phyloP scores from a whole-genome alignment of 371 early-diverging fungal species.

The Mycotypha africana region DNA sequence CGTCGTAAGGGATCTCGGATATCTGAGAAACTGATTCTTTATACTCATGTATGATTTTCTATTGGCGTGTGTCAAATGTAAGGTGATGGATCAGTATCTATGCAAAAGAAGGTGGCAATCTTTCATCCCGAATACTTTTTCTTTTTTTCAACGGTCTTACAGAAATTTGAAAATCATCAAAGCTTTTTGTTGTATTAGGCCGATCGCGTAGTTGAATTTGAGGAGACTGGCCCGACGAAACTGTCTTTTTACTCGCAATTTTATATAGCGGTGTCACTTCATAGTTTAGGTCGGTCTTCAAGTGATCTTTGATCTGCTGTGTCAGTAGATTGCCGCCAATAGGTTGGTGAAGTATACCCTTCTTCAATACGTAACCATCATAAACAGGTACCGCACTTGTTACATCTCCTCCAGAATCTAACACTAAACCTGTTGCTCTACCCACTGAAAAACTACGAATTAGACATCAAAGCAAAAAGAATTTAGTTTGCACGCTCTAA shows the following conservation, averaged over 20 bases:
- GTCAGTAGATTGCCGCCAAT: slow-evolving; percentile 84
- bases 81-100: not conserved
- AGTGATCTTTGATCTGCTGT: slow-evolving; percentile 62
- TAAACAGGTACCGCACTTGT: slow-evolving; percentile 92
- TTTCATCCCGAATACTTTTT: not conserved
- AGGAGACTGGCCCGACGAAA: slow-evolving; percentile 67
- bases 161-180: slow-evolving; percentile 60
- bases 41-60: slow-evolving; percentile 77
- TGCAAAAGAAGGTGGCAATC: not conserved
- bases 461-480: not conserved
- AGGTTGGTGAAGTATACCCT: slow-evolving; percentile 75
- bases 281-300: slow-evolving; percentile 53
- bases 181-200: slow-evolving; percentile 61
- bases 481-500: too few relatives aligned
- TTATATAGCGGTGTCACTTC: slow-evolving; percentile 83
- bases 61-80: not conserved
- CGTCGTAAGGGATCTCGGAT: slow-evolving; percentile 65
- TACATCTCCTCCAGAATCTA: slow-evolving; percentile 85
- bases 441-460: slow-evolving; percentile 81
- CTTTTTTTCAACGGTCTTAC: slow-evolving; percentile 23
- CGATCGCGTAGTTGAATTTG: slow-evolving; percentile 48
- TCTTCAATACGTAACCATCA: slow-evolving; percentile 92
- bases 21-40: slow-evolving; percentile 92
- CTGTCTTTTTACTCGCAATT: slow-evolving; percentile 67
- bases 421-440: slow-evolving; percentile 80